Percentiles rank a stretch among this genome's conserved stretches.
These are phyloP conservation scores for Lignosus rhinocerotis DNA, from an alignment of 1,284 basidiomycete genomes.

Conservation along the genomic window DNA sequence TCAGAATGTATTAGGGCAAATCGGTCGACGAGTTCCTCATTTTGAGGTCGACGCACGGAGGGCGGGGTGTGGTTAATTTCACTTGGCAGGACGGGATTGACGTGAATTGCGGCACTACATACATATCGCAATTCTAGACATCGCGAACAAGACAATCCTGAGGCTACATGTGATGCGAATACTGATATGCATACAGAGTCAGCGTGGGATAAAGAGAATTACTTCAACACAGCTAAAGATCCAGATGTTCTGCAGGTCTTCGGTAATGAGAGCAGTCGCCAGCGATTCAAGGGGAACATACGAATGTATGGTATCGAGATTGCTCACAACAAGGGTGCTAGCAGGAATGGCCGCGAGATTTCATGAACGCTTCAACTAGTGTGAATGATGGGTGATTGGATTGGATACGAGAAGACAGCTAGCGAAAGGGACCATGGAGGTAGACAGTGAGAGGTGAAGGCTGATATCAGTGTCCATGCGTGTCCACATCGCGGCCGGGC, in stretches of 20 bases:
- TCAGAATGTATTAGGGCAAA: neutral
- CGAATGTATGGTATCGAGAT: conserved; percentile 9
- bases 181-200: conserved; percentile 16
- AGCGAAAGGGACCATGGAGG: neutral
- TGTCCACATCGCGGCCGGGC: conserved; percentile 27
- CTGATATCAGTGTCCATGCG: conserved; percentile 27
- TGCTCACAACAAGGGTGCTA: neutral
- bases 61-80: no score
- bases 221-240: conserved; percentile 5
- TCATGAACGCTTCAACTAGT: no score
- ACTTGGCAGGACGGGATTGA: neutral
- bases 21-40: neutral
- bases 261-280: neutral
- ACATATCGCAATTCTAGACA: conserved; percentile 6
- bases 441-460: neutral
- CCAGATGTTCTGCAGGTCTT: neutral
- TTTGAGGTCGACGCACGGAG: no score
- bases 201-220: neutral
- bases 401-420: neutral
- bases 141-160: neutral
- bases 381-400: neutral
- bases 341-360: neutral
- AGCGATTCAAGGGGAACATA: neutral
- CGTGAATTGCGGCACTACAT: neutral
- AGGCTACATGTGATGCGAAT: conserved; percentile 17